phyloP scores from a whole-genome alignment of 1,139 yeast species.

The Blastobotrys malaysiensis region DNA sequence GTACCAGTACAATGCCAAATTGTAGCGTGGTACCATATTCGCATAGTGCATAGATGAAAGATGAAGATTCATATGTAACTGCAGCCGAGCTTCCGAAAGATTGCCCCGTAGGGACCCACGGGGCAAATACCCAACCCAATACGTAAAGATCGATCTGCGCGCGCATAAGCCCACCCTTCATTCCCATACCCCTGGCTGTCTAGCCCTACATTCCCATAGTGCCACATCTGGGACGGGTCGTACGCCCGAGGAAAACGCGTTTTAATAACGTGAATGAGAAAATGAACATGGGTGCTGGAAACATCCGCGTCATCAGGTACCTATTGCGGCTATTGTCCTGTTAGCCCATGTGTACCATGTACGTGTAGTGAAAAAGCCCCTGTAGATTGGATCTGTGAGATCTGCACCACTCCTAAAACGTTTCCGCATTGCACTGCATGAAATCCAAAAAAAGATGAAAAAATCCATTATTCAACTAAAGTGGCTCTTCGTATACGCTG shows the following conservation, averaged over 20 bases:
- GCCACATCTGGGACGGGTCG: not conserved
- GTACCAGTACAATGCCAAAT: no score
- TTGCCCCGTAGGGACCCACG: not conserved
- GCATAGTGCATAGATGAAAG: no score
- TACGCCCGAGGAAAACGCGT: not conserved
- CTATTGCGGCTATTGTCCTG: not conserved
- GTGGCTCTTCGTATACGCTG: no score
- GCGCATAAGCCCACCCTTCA: not conserved
- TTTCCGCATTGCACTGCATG: not conserved
- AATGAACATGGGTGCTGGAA: no score
- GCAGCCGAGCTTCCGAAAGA: not conserved
- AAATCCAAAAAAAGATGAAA: not conserved
- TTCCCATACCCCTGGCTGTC: not conserved
- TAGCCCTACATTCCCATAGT: not conserved
- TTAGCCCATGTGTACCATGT: not conserved
- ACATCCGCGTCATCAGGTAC: not conserved
- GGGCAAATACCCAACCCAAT: no score
- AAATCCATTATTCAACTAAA: no score
- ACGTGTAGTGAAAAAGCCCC: not conserved
- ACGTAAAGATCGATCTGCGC: not conserved
- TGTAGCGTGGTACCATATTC: no score
- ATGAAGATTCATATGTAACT: not conserved
- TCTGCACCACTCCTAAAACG: not conserved
- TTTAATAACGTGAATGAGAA: no score
- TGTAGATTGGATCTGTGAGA: not conserved